These are phyloP conservation scores for Delonix regia DNA, from an alignment of 306 rosid species.

Conservation along the genomic window DNA sequence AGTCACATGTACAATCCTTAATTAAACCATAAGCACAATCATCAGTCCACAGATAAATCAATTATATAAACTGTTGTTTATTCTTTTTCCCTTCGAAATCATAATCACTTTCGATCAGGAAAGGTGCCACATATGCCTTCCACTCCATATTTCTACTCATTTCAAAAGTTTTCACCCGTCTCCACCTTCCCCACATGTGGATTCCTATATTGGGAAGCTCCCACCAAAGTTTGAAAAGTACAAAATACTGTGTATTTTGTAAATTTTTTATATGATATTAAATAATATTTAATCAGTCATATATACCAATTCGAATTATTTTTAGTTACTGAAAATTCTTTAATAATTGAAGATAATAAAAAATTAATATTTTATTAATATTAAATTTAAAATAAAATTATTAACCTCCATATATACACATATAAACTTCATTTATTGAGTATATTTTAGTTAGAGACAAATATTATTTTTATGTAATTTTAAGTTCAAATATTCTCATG, in stretches of 20 bases:
- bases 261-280: too few species aligned
- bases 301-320: too few species aligned
- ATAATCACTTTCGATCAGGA: not conserved
- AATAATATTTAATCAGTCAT: too few species aligned
- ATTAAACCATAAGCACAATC: not conserved
- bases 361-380: too few species aligned
- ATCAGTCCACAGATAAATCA: not conserved
- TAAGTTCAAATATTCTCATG: too few species aligned
- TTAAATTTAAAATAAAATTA: too few species aligned
- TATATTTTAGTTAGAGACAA: too few species aligned
- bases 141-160: not conserved
- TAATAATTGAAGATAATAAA: too few species aligned
- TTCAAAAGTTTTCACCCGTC: not conserved
- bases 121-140: constrained; percentile 8
- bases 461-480: too few species aligned
- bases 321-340: too few species aligned
- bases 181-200: constrained; percentile 2
- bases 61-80: not conserved
- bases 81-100: not conserved
- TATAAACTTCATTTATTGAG: too few species aligned
- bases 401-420: too few species aligned
- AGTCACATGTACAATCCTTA: not conserved
- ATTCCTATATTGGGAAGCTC: not conserved
- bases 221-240: not conserved
- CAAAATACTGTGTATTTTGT: not conserved